phyloP scores from a whole-genome alignment of 345 rosid genomes.

The Laguncularia racemosa region DNA sequence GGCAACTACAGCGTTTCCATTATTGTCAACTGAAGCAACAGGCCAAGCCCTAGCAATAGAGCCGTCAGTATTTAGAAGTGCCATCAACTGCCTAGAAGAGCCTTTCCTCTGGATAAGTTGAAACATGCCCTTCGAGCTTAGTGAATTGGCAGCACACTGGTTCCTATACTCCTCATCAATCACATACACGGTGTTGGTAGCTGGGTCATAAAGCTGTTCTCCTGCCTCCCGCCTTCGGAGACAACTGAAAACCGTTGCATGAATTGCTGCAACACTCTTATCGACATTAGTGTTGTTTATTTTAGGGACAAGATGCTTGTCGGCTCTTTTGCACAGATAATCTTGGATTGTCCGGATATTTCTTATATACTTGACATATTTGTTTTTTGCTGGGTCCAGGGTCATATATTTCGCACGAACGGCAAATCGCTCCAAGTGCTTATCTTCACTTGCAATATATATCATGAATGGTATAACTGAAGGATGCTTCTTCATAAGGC shows the following conservation, averaged over 20 bases:
- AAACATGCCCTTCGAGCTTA: conserved; percentile 96
- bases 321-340: conserved; percentile 86
- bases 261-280: conserved; percentile 93
- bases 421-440: conserved; percentile 96
- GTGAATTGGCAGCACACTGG: conserved; percentile 86
- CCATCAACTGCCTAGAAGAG: conserved; percentile 96
- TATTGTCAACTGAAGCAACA: conserved; percentile 46
- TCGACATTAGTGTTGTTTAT: conserved; percentile 97
- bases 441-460: conserved; percentile 87
- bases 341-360: conserved; percentile 97
- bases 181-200: conserved; percentile 66
- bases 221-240: conserved; percentile 86
- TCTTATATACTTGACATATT: conserved; percentile 87
- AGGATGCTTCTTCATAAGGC: conserved; percentile 98
- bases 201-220: conserved; percentile 76
- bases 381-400: conserved; percentile 88
- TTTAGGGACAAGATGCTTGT: conserved; percentile 95
- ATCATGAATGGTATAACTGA: conserved; percentile 97
- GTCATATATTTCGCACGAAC: conserved; percentile 99
- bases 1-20: conserved; percentile 35
- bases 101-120: conserved; percentile 93
- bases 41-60: conserved; percentile 98
- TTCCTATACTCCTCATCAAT: conserved; percentile 89
- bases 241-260: conserved; percentile 93
- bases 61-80: conserved; percentile 90